These are phyloP conservation scores for Chenopodium album DNA, from an alignment of 148 eudicot species.

Conservation along the genomic window DNA sequence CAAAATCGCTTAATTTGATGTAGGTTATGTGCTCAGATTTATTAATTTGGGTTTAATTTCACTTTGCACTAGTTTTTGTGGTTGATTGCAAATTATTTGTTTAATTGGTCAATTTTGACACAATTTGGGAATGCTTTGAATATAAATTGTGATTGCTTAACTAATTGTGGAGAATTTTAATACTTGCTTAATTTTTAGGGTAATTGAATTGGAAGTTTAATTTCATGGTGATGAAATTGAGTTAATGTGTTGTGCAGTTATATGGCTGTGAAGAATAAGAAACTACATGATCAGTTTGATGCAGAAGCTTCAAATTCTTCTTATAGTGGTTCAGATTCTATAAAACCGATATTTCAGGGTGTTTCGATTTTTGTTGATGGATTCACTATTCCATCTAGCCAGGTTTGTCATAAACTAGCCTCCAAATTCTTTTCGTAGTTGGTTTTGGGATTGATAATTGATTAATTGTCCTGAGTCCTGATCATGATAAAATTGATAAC, in stretches of 20 bases:
- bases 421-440: not conserved
- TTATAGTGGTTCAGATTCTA: constrained; percentile 43
- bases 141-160: not conserved
- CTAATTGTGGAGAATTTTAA: not conserved
- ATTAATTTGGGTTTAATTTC: not conserved
- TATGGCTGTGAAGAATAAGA: constrained; percentile 88
- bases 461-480: not conserved
- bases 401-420: constrained; percentile 44
- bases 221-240: constrained; percentile 10
- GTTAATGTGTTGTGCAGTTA: constrained; percentile 48
- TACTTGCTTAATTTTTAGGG: not conserved
- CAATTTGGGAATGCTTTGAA: not conserved
- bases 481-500: constrained; percentile 2
- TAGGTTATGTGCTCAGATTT: not conserved
- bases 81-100: not conserved
- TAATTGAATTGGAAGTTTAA: not conserved
- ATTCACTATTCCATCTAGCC: constrained; percentile 84
- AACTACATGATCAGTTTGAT: constrained; percentile 79
- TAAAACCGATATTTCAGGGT: constrained; percentile 65
- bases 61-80: not conserved
- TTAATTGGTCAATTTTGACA: no score
- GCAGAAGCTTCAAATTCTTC: constrained; percentile 81
- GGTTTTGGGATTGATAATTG: not conserved
- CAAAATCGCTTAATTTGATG: no score
- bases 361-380: constrained; percentile 95